These are phyloP conservation scores for Kluyveromyces sp. DNA, from an alignment of 1,139 yeast species.

Conservation along the genomic window DNA sequence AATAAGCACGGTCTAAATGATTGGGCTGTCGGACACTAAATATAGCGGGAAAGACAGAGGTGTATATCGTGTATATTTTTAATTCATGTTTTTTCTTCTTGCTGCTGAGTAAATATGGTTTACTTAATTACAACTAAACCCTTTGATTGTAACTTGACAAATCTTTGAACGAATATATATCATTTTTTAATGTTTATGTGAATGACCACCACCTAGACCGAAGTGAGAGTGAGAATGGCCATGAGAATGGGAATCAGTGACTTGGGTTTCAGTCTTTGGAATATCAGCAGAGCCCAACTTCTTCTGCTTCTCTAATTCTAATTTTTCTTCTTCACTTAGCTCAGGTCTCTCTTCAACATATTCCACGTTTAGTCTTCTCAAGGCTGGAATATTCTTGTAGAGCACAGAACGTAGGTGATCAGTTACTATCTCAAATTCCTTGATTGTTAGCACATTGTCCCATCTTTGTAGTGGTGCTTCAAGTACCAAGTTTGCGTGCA, in stretches of 20 bases:
- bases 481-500: slow-evolving; percentile 35
- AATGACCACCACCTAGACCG: slow-evolving; percentile 9
- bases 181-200: slow-evolving; percentile 9
- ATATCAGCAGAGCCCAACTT: slow-evolving; percentile 9
- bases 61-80: too few relatives aligned
- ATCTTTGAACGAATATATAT: not conserved
- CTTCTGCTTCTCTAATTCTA: slow-evolving; percentile 10
- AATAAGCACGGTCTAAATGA: slow-evolving; percentile 86
- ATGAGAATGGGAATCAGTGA: slow-evolving; percentile 3
- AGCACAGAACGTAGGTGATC: slow-evolving; percentile 27
- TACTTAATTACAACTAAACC: too few relatives aligned
- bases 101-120: not conserved
- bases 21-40: slow-evolving; percentile 48
- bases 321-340: slow-evolving; percentile 15
- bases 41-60: too few relatives aligned
- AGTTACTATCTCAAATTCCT: slow-evolving; percentile 41
- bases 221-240: slow-evolving; percentile 12
- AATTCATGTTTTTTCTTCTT: not conserved
- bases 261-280: slow-evolving; percentile 8
- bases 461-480: slow-evolving; percentile 38
- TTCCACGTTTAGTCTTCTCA: slow-evolving; percentile 31
- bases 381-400: slow-evolving; percentile 22
- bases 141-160: too few relatives aligned
- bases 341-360: slow-evolving; percentile 29
- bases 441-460: slow-evolving; percentile 37